Conservation (phyloP, 495 filamentous ascomycete species). For the Podospora fimiseda region DNA sequence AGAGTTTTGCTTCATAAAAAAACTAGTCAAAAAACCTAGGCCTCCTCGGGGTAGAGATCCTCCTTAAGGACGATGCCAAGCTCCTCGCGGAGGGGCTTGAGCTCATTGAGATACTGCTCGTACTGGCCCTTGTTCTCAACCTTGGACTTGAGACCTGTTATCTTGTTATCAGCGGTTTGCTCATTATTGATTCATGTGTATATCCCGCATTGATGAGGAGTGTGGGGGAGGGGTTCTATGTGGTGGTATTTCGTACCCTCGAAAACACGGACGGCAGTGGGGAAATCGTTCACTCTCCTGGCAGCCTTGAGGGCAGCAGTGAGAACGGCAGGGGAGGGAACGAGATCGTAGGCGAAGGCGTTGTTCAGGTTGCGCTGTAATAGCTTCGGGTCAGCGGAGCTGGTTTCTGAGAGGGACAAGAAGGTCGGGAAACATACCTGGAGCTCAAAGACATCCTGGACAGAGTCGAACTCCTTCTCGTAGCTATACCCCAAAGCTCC, state of each 20-base stretch:
- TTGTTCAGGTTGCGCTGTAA: constrained; percentile 97
- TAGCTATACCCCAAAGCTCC: constrained; percentile 54
- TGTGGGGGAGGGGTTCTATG: neutral
- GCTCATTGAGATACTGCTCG: constrained; percentile 90
- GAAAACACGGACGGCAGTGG: constrained; percentile 94
- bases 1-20: neutral
- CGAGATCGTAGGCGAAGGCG: constrained; percentile 99
- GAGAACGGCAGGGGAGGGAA: constrained; percentile 89
- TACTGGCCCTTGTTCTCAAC: constrained; percentile 98
- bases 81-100: constrained; percentile 88
- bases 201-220: constrained; percentile 7
- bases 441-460: constrained; percentile 99
- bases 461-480: constrained; percentile 96
- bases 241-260: constrained; percentile 58
- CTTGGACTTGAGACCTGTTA: constrained; percentile 92
- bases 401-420: constrained; percentile 1
- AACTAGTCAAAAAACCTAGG: constrained; percentile 13
- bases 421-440: constrained; percentile 59
- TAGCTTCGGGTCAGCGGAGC: constrained; percentile 13
- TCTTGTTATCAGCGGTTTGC: neutral
- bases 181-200: neutral
- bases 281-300: constrained; percentile 95
- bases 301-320: constrained; percentile 86
- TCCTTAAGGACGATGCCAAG: constrained; percentile 88
- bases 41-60: constrained; percentile 79